Base-by-base conservation (phyloP, 1,284 basidiomycete species). In the Leucoagaricus sp. region DNA sequence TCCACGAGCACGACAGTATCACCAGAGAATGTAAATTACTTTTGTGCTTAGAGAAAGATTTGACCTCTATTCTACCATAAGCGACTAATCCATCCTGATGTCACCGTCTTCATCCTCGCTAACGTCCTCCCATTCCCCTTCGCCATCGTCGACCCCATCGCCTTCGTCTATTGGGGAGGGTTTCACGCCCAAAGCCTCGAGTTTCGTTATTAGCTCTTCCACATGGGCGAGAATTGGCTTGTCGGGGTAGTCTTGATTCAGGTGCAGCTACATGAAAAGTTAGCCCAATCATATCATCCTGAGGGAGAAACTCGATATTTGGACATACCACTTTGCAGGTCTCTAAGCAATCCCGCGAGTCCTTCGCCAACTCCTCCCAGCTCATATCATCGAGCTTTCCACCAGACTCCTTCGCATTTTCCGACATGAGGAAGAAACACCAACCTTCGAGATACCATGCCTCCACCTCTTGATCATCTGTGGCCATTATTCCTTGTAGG, bases 401-500 rank as follows among this genome's bases (percentile, higher is more conserved):
- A 52, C 84, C 82, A 29, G 71, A 79, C 60, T 85, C 84, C 58
- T 81, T 79, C 15, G 82, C 81, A 58, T 84, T 80, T 66, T 91
- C 86, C 0, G 83, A 80, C 82, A 87, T 85, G 41, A 96, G 76
- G 75, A 87, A 93, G 79, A 93, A 94, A 58, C 91, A 89, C 93
- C 94, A 96, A 52, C 94, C 95, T 69, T 95, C 91, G n/a, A 96
- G 82, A 70, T 97, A 97, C 84, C 94, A 96, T 2, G 89, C 93
- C 66, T 96, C 94, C 5, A 95, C 86, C 56, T 94, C 90, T 66
- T 94, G 84, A 62, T 94, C 91, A 71, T 96, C 93, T 10, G 87
- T 78, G 10, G 89, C 84, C 70, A 96, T 88, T 25, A 95, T 81
- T 4, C 87, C 89, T 41, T 91, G 84, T 12, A 97, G 73, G 4